A percentile compares a stretch with the other conserved stretches of the same genome.
phyloP scores from a whole-genome alignment of 192 early-diverging fungal species.

The Phlyctochytrium planicorne region DNA sequence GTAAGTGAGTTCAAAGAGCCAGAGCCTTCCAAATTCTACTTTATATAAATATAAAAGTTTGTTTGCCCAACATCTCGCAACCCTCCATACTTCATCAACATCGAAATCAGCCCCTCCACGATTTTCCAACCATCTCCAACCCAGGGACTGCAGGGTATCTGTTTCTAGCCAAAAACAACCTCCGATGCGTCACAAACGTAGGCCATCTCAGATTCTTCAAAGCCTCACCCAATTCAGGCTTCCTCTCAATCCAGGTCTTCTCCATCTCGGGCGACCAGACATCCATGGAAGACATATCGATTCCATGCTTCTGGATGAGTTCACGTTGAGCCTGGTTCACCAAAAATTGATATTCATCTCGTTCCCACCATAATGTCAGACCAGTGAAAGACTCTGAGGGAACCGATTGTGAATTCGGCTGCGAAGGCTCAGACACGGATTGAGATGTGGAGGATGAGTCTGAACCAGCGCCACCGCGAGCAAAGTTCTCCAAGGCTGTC shows the following conservation, averaged over 20 bases:
- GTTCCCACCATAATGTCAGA: conserved; percentile 43
- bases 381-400: no score
- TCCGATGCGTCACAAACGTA: conserved; percentile 31
- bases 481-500: background rate
- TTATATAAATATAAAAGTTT: no score
- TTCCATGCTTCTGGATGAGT: no score
- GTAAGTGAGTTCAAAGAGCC: no score
- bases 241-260: background rate
- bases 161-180: conserved; percentile 32
- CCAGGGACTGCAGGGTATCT: conserved; percentile 42
- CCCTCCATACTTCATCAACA: background rate
- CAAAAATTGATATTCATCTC: conserved; percentile 48
- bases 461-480: background rate
- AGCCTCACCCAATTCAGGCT: background rate
- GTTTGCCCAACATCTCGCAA: no score
- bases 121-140: conserved; percentile 9
- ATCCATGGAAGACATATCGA: conserved; percentile 14
- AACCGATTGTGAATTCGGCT: background rate
- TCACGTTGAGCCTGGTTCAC: no score
- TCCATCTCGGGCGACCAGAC: background rate
- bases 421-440: background rate
- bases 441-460: background rate
- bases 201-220: conserved; percentile 40
- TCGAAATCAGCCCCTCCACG: background rate
- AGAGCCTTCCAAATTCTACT: no score